Conservation (phyloP, 345 rosid species). For the Conringia planisiliqua region DNA sequence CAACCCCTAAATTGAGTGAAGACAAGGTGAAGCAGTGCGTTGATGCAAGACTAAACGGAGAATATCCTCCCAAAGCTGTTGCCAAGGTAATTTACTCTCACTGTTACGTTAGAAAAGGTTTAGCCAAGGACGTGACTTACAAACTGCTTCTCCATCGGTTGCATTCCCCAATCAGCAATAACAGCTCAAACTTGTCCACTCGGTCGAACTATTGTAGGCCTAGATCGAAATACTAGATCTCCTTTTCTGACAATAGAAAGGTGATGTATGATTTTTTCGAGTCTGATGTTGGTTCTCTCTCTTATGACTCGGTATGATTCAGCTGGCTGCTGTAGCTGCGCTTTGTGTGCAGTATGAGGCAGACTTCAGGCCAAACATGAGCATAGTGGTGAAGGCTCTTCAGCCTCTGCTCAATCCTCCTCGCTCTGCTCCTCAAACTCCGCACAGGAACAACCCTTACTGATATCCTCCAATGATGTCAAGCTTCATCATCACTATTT, state of each 20-base stretch:
- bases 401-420: conserved; percentile 74
- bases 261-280: background rate
- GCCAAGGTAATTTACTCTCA: conserved; percentile 50
- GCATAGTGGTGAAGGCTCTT: conserved; percentile 81
- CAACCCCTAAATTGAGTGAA: conserved; percentile 77
- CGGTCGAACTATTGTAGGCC: background rate
- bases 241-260: background rate
- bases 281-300: conserved; percentile 8
- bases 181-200: background rate
- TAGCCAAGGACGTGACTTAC: background rate
- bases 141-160: background rate
- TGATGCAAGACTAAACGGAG: conserved; percentile 69
- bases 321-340: conserved; percentile 85
- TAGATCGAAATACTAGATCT: background rate
- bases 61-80: conserved; percentile 71
- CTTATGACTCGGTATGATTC: conserved; percentile 21
- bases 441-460: conserved; percentile 29
- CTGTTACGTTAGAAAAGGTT: background rate
- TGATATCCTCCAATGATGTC: conserved; percentile 3
- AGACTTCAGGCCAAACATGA: conserved; percentile 82
- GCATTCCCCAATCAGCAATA: background rate
- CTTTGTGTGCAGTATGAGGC: conserved; percentile 77
- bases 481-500: conserved; percentile 24
- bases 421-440: conserved; percentile 39
- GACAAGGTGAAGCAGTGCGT: conserved; percentile 79